Percentiles rank a stretch among this genome's conserved stretches.
Conservation (phyloP, 768 basidiomycete genomes). For the Phaeotremella fagi region DNA sequence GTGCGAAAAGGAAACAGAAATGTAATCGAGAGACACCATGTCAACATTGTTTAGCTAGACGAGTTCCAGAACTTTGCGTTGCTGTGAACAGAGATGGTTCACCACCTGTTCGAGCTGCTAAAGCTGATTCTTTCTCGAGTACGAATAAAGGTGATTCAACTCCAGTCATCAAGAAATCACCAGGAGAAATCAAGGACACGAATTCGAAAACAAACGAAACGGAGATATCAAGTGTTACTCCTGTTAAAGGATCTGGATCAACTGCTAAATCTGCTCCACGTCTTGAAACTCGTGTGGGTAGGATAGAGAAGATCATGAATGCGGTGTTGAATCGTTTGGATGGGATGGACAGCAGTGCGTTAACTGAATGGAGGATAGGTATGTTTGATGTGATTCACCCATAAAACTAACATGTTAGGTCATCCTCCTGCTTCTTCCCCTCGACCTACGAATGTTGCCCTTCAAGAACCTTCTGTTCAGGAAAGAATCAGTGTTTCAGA, state of each 20-base stretch:
- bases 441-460: slow-evolving; percentile 6
- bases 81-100: slow-evolving; percentile 14
- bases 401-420: slow-evolving; percentile 14
- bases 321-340: slow-evolving; percentile 35
- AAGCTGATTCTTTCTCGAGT: background rate
- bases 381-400: no score
- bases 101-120: slow-evolving; percentile 6
- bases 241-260: slow-evolving; percentile 4
- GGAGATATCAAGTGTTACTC: background rate
- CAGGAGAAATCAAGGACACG: no score
- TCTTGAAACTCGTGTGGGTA: slow-evolving; percentile 27
- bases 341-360: slow-evolving; percentile 32
- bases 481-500: no score
- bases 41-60: slow-evolving; percentile 33
- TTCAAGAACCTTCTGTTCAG: background rate
- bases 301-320: slow-evolving; percentile 38
- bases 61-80: slow-evolving; percentile 20
- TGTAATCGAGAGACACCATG: slow-evolving; percentile 43
- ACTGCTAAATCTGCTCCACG: slow-evolving; percentile 15
- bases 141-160: background rate
- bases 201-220: background rate
- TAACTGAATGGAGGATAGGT: slow-evolving; percentile 39
- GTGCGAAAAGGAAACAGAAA: slow-evolving; percentile 42
- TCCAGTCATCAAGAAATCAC: background rate
- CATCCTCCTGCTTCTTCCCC: slow-evolving; percentile 33